These are phyloP conservation scores for Meredithiella fracta DNA, from an alignment of 2,329 filamentous ascomycete genomes.

Conservation along the genomic window DNA sequence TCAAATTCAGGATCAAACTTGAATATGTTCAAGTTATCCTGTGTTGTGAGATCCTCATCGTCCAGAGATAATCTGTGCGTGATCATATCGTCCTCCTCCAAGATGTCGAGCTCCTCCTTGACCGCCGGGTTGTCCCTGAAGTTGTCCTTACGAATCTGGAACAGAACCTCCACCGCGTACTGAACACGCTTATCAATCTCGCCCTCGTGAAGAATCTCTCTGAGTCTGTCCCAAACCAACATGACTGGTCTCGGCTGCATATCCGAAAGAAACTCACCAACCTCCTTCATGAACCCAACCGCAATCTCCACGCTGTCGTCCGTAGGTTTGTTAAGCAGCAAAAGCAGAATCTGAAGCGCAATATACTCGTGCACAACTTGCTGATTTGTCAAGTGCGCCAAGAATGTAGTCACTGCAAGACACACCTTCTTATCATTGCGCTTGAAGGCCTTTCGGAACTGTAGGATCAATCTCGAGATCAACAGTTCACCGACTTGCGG, in stretches of 20 bases:
- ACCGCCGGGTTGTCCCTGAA: constrained; percentile 90
- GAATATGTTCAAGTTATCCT: constrained; percentile 88
- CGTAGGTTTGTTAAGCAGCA: constrained; percentile 88
- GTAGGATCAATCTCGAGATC: constrained; percentile 67
- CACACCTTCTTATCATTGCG: constrained; percentile 96
- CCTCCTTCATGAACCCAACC: constrained; percentile 79
- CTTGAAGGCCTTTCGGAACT: constrained; percentile 91
- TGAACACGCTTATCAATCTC: constrained; percentile 97
- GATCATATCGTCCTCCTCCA: constrained; percentile 96
- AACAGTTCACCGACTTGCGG: constrained; percentile 87
- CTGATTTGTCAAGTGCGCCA: constrained; percentile 89
- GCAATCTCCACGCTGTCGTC: constrained; percentile 97
- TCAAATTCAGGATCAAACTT: constrained; percentile 85
- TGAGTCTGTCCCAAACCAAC: constrained; percentile 88
- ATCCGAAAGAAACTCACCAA: constrained; percentile 85
- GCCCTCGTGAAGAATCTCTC: constrained; percentile 87
- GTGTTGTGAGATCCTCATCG: constrained; percentile 57
- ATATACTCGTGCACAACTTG: constrained; percentile 91
- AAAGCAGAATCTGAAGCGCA: constrained; percentile 75
- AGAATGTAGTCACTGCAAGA: constrained; percentile 79
- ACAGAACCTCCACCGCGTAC: constrained; percentile 97
- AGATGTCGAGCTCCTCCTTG: constrained; percentile 81
- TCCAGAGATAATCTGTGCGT: constrained; percentile 75
- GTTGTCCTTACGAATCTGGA: constrained; percentile 88
- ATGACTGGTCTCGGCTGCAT: constrained; percentile 82